A percentile compares a stretch with the other conserved stretches of the same genome.
These are phyloP conservation scores for Annulohypoxylon nitens DNA, from an alignment of 495 filamentous ascomycete species.

Conservation along the genomic window DNA sequence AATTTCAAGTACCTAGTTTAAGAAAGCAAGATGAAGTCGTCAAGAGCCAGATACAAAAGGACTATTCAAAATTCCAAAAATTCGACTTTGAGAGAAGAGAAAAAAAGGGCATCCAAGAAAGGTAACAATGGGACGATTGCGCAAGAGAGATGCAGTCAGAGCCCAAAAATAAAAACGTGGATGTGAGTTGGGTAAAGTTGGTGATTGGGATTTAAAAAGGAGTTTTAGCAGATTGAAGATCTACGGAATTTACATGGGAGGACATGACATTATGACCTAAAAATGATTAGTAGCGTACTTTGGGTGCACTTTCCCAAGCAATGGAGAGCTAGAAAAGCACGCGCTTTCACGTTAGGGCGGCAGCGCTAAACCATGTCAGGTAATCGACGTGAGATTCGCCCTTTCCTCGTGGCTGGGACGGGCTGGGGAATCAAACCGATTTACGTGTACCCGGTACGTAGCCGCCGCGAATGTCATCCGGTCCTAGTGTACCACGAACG, in stretches of 20 bases:
- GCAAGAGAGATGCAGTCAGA: slow-evolving; percentile 20
- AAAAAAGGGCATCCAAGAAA: slow-evolving; percentile 19
- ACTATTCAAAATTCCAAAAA: slow-evolving; percentile 15
- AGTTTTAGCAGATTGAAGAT: slow-evolving; percentile 36
- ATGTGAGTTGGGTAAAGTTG: slow-evolving; percentile 23
- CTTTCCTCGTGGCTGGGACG: slow-evolving; percentile 33
- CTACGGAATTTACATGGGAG: slow-evolving; percentile 28
- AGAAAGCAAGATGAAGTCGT: slow-evolving; percentile 4
- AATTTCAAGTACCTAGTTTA: slow-evolving; percentile 7
- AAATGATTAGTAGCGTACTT: slow-evolving; percentile 26
- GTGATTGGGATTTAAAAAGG: slow-evolving; percentile 38
- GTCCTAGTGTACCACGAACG: slow-evolving; percentile 2
- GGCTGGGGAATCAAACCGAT: slow-evolving; percentile 26
- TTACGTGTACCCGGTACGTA: slow-evolving; percentile 21
- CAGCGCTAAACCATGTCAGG: slow-evolving; percentile 25
- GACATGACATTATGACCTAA: slow-evolving; percentile 6
- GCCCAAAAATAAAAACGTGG: slow-evolving; percentile 28
- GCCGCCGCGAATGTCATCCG: slow-evolving; percentile 4
- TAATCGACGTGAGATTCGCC: slow-evolving; percentile 28
- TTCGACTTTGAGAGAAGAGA: slow-evolving; percentile 6
- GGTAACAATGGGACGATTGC: slow-evolving; percentile 1
- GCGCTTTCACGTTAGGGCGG: slow-evolving; percentile 22
- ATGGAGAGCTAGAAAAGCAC: background rate
- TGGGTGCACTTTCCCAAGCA: slow-evolving; percentile 5
- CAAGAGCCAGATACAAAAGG: background rate